Evolutionary conservation across 2,329 filamentous ascomycete genomes (phyloP).

Genomic region (Samsoniella hepiali): DNA sequence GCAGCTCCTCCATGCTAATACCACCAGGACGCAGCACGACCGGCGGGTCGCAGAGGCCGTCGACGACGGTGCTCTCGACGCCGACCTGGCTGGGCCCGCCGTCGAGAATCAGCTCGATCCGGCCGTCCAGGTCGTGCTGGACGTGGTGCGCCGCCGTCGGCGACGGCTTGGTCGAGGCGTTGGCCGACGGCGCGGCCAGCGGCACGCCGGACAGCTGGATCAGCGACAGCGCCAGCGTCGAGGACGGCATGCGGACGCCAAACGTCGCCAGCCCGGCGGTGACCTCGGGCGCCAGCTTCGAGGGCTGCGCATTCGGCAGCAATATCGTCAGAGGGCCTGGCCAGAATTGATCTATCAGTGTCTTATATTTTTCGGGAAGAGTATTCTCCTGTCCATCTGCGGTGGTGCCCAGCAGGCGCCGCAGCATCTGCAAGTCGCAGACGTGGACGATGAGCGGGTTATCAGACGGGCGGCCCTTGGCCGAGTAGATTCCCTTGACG

Average conservation of each 20-base stretch:
- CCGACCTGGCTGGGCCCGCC: constrained; percentile 84
- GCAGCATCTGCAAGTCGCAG: constrained; percentile 73
- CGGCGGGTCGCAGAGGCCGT: constrained; percentile 79
- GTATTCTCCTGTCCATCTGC: constrained; percentile 31
- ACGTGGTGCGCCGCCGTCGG: constrained; percentile 91
- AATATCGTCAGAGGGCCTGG: constrained; percentile 91
- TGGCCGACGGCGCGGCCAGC: constrained; percentile 88
- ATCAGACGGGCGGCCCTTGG: constrained; percentile 86
- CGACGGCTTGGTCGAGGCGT: constrained; percentile 88
- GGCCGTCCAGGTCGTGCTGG: constrained; percentile 74
- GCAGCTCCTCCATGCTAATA: constrained; percentile 75
- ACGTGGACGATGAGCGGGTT: constrained; percentile 96
- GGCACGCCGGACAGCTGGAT: constrained; percentile 75
- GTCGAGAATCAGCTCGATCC: constrained; percentile 84
- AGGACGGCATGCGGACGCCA: constrained; percentile 84
- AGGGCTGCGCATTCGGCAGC: constrained; percentile 68
- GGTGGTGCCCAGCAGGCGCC: constrained; percentile 50
- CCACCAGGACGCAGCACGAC: constrained; percentile 83
- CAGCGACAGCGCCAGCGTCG: constrained; percentile 80
- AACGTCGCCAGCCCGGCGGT: constrained; percentile 83
- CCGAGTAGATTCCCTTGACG: constrained; percentile 86
- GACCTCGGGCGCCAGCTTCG: constrained; percentile 80
- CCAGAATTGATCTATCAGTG: constrained; percentile 84
- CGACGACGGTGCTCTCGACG: constrained; percentile 95
- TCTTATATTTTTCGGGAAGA: constrained; percentile 72